Percentiles rank a stretch among this genome's conserved stretches.
phyloP scores from a whole-genome alignment of 495 filamentous ascomycete genomes.

The Talaromyces liani region DNA sequence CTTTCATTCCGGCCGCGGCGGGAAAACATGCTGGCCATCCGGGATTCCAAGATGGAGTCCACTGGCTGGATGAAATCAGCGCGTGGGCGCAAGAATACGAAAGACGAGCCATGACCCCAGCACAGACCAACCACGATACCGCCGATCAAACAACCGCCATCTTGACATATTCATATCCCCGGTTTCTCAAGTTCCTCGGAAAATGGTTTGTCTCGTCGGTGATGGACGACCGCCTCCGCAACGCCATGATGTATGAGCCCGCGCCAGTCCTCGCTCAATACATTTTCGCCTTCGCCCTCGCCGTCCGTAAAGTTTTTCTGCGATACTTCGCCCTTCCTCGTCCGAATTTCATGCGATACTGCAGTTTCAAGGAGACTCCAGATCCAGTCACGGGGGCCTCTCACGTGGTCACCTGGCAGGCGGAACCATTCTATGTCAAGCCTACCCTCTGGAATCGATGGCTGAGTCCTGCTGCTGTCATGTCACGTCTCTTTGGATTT shows the following conservation, averaged over 20 bases:
- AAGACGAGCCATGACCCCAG: constrained; percentile 47
- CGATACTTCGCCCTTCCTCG: constrained; percentile 52
- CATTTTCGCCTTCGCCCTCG: constrained; percentile 32
- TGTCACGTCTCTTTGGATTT: constrained; percentile 46
- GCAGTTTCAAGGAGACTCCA: constrained; percentile 29
- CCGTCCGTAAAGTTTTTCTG: constrained; percentile 42
- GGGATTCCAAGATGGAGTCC: constrained; percentile 49
- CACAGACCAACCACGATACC: constrained; percentile 39
- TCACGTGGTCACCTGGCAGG: constrained; percentile 39
- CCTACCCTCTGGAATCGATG: constrained; percentile 55
- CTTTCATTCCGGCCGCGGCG: constrained; percentile 24
- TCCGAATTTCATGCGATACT: constrained; percentile 32
- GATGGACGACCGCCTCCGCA: constrained; percentile 57
- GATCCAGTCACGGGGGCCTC: constrained; percentile 41
- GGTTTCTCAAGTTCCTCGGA: constrained; percentile 35
- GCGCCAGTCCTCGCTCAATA: constrained; percentile 27
- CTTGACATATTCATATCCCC: constrained; percentile 49
- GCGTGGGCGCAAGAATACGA: constrained; percentile 55
- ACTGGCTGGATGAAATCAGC: constrained; percentile 54
- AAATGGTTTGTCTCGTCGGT: constrained; percentile 46
- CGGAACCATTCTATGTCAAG: constrained; percentile 52
- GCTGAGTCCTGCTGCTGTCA: constrained; percentile 42
- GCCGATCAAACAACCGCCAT: constrained; percentile 51
- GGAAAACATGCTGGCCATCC: background rate
- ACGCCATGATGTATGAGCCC: constrained; percentile 53